Evolutionary conservation across 441 rosid species (phyloP).

Genomic region (Melastoma candidum): DNA sequence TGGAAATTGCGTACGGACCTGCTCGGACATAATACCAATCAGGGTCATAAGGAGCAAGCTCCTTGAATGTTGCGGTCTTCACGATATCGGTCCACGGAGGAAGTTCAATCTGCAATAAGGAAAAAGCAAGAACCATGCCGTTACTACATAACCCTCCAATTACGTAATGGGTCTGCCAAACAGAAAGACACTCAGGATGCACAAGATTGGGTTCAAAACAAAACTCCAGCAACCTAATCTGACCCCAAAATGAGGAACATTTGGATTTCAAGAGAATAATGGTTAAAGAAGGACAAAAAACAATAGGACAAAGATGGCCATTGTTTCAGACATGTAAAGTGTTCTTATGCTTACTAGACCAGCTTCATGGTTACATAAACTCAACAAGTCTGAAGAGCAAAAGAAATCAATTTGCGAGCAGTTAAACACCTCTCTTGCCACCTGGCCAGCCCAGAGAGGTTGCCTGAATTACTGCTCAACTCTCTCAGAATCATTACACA

Average conservation of each 20-base stretch:
- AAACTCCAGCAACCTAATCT: too few species aligned
- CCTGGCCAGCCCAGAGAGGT: conserved; percentile 30
- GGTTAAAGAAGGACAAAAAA: too few species aligned
- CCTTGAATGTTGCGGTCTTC: conserved; percentile 72
- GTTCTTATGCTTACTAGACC: conserved; percentile 76
- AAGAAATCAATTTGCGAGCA: conserved; percentile 46
- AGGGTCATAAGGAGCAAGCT: conserved; percentile 90
- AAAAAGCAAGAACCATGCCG: too few species aligned
- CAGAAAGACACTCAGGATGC: too few species aligned
- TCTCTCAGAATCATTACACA: not conserved
- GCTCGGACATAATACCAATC: conserved; percentile 89
- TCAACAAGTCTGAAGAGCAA: conserved; percentile 89
- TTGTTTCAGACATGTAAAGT: not conserved
- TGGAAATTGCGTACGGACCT: conserved; percentile 24
- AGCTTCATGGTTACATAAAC: conserved; percentile 43
- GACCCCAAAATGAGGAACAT: too few species aligned
- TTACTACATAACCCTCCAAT: too few species aligned
- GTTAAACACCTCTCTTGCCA: conserved; percentile 66
- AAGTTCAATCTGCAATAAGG: conserved; percentile 48
- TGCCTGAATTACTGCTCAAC: conserved; percentile 77
- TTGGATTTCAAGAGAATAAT: too few species aligned
- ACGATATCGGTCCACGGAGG: conserved; percentile 87
- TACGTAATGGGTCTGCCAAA: too few species aligned
- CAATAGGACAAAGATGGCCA: too few species aligned
- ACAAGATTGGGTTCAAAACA: too few species aligned